Percentiles rank a stretch among this genome's conserved stretches.
These are phyloP conservation scores for Xerocomus cyaneibrunnescens DNA, from an alignment of 1,284 basidiomycete species.

Conservation along the genomic window DNA sequence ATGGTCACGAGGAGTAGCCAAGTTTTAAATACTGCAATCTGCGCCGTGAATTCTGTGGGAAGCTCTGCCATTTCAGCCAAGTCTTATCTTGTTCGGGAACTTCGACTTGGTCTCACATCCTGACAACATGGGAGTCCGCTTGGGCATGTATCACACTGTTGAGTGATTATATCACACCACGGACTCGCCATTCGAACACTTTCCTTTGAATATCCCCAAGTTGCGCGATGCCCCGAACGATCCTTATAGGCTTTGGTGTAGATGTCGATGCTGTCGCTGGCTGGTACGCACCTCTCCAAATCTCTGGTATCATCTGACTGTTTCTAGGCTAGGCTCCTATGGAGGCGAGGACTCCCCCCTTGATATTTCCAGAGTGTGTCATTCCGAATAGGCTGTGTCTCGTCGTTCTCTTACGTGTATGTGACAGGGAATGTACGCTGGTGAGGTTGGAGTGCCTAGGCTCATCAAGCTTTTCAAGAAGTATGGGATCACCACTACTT, in stretches of 20 bases:
- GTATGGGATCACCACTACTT: slow-evolving; percentile 64
- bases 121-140: too few relatives aligned
- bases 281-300: slow-evolving; percentile 40
- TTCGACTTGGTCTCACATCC: too few relatives aligned
- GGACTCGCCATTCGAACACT: too few relatives aligned
- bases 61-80: too few relatives aligned
- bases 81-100: too few relatives aligned
- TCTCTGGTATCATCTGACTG: not conserved
- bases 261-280: slow-evolving; percentile 68
- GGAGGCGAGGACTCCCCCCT: slow-evolving; percentile 66
- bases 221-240: slow-evolving; percentile 51
- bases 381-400: not conserved
- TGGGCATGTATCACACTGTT: too few relatives aligned
- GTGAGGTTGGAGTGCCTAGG: slow-evolving; percentile 69
- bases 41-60: too few relatives aligned
- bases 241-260: slow-evolving; percentile 54
- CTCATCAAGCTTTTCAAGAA: slow-evolving; percentile 74
- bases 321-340: slow-evolving; percentile 62
- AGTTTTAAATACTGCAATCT: too few relatives aligned
- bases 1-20: too few relatives aligned
- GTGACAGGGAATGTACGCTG: slow-evolving; percentile 63
- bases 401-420: not conserved
- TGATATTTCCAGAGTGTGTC: slow-evolving; percentile 54
- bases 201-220: too few relatives aligned
- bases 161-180: too few relatives aligned